Conservation (phyloP, 2,329 filamentous ascomycete species). For the Talaromyces piceae region DNA sequence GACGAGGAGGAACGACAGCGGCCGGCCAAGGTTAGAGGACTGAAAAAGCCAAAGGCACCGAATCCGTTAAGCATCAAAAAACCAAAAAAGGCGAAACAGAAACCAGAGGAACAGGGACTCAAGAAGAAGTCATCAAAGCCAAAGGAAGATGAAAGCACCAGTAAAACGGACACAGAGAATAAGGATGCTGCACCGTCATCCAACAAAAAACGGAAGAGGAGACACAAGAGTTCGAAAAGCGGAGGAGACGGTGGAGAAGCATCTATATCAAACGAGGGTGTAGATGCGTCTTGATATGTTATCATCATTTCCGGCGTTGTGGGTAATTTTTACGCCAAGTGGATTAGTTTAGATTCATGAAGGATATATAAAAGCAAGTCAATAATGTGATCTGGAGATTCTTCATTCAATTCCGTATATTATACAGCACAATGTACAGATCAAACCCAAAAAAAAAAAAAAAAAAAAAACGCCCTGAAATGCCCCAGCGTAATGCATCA, state of each 20-base stretch:
- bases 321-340: neutral
- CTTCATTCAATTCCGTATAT: neutral
- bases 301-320: neutral
- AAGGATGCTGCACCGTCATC: neutral
- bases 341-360: neutral
- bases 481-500: no score
- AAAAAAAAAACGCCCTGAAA: neutral
- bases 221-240: constrained; percentile 23
- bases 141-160: constrained; percentile 9
- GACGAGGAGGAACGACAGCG: constrained; percentile 17
- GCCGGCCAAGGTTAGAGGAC: constrained; percentile 12
- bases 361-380: neutral
- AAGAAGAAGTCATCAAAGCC: constrained; percentile 15
- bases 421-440: neutral
- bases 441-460: neutral
- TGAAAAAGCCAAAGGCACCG: constrained; percentile 36
- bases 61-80: constrained; percentile 45
- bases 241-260: constrained; percentile 14
- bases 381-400: neutral
- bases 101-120: constrained; percentile 9
- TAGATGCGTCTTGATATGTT: neutral
- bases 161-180: constrained; percentile 16
- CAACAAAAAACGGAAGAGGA: constrained; percentile 26
- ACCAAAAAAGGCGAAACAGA: constrained; percentile 30
- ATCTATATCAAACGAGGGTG: neutral